phyloP scores from a whole-genome alignment of 2,329 filamentous ascomycete genomes.

The Alternaria sp. region DNA sequence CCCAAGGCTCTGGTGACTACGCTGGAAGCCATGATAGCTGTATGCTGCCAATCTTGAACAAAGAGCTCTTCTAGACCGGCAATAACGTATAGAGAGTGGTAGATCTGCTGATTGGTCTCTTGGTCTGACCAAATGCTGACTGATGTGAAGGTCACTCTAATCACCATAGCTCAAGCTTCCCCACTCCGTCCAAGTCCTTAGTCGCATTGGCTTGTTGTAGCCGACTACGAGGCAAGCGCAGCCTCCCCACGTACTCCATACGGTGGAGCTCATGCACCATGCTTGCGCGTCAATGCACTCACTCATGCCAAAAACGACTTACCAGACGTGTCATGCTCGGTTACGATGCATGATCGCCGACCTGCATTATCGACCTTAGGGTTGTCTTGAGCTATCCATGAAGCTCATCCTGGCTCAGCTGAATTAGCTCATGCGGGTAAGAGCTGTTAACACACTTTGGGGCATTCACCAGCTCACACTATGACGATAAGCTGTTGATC shows the following conservation, averaged over 20 bases:
- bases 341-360: conserved; percentile 19
- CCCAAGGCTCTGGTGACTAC: not conserved
- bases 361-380: conserved; percentile 11
- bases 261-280: conserved; percentile 4
- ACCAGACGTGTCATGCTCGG: conserved; percentile 3
- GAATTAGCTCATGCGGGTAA: conserved; percentile 15
- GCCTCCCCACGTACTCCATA: conserved; percentile 4
- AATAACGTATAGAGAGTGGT: not conserved
- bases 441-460: not conserved
- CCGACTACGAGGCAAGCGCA: conserved; percentile 5
- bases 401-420: conserved; percentile 17
- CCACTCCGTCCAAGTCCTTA: not conserved
- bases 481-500: conserved; percentile 16
- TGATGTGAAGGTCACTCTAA: not conserved
- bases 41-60: not conserved
- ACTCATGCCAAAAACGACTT: conserved; percentile 1
- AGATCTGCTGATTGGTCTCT: not conserved
- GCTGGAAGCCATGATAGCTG: not conserved
- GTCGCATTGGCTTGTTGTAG: conserved; percentile 2
- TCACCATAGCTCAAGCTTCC: not conserved
- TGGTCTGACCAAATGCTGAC: no score
- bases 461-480: not conserved
- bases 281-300: conserved; percentile 9
- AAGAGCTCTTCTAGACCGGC: not conserved
- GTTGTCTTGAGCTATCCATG: conserved; percentile 1